A percentile compares a stretch with the other conserved stretches of the same genome.
phyloP scores from a whole-genome alignment of 2,329 filamentous ascomycete genomes.

The Scedosporium aurantiacum region DNA sequence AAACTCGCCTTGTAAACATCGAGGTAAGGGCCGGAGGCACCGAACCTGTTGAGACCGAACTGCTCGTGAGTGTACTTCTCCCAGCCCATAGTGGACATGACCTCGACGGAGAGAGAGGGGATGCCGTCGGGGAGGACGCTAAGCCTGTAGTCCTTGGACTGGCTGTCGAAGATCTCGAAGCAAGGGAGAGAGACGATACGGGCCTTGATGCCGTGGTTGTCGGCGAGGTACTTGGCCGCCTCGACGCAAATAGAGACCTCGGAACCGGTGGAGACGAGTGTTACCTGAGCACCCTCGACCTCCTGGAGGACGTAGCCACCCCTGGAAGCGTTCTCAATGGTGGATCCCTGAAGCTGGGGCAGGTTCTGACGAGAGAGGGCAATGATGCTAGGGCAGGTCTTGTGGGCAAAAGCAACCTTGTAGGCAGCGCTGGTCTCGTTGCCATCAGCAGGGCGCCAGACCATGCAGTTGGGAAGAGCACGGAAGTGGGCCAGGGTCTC shows the following conservation, averaged over 20 bases:
- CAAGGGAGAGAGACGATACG: slow-evolving; percentile 94
- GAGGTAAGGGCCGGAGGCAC: slow-evolving; percentile 94
- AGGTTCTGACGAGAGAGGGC: slow-evolving; percentile 97
- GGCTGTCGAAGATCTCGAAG: slow-evolving; percentile 91
- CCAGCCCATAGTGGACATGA: slow-evolving; percentile 96
- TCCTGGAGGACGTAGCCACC: slow-evolving; percentile 90
- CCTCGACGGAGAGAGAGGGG: slow-evolving; percentile 86
- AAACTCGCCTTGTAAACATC: slow-evolving; percentile 78
- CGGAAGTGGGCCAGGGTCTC: slow-evolving; percentile 98
- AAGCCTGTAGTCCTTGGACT: slow-evolving; percentile 90
- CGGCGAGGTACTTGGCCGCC: slow-evolving; percentile 79
- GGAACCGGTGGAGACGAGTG: slow-evolving; percentile 88
- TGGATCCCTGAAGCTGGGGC: slow-evolving; percentile 90
- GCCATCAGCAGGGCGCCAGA: slow-evolving; percentile 96
- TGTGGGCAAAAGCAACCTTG: slow-evolving; percentile 85
- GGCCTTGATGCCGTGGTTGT: slow-evolving; percentile 76
- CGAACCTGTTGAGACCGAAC: slow-evolving; percentile 98
- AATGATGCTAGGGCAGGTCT: slow-evolving; percentile 83
- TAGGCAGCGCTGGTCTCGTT: slow-evolving; percentile 98
- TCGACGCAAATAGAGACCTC: slow-evolving; percentile 93
- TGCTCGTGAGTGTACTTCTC: slow-evolving; percentile 99
- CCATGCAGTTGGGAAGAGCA: slow-evolving; percentile 97
- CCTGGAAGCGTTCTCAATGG: slow-evolving; percentile 81
- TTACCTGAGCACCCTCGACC: slow-evolving; percentile 72
- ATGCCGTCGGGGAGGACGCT: slow-evolving; percentile 88